Evolutionary conservation across 257 asterid genomes (phyloP).

Genomic region (Catharanthus roseus): DNA sequence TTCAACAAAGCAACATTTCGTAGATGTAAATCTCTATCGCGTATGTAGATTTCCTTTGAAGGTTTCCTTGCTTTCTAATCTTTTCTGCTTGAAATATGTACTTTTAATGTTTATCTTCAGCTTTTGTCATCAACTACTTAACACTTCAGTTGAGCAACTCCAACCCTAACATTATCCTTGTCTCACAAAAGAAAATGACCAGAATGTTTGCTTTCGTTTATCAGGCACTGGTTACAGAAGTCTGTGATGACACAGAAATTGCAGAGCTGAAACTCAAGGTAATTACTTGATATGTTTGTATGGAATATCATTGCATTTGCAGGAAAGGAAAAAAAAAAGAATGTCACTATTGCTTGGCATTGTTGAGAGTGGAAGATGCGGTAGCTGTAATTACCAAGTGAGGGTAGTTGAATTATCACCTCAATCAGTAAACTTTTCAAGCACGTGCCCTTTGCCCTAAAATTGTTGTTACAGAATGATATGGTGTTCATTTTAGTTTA

Average conservation of each 20-base stretch:
- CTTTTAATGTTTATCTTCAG: background rate
- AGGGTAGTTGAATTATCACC: background rate
- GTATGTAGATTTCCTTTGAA: background rate
- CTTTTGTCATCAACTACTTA: background rate
- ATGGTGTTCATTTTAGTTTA: background rate
- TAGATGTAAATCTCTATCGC: background rate
- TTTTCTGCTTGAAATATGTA: background rate
- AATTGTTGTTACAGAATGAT: background rate
- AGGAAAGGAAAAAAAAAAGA: background rate
- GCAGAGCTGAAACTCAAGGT: slow-evolving; percentile 87
- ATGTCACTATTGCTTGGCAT: background rate
- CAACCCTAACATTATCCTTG: background rate
- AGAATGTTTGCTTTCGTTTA: slow-evolving; percentile 11
- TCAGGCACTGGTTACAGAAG: slow-evolving; percentile 63
- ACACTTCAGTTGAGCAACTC: background rate
- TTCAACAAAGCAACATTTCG: background rate
- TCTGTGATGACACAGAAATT: slow-evolving; percentile 71
- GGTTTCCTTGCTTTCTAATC: background rate
- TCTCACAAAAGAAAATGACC: slow-evolving; percentile 6
- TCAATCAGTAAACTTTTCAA: background rate
- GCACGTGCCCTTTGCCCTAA: background rate
- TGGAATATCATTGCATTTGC: background rate
- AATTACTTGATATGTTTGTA: slow-evolving; percentile 6
- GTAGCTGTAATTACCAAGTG: background rate
- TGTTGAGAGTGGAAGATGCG: background rate